Base-by-base conservation (phyloP, 768 basidiomycete genomes). In the Hirschioporus abietinus region DNA sequence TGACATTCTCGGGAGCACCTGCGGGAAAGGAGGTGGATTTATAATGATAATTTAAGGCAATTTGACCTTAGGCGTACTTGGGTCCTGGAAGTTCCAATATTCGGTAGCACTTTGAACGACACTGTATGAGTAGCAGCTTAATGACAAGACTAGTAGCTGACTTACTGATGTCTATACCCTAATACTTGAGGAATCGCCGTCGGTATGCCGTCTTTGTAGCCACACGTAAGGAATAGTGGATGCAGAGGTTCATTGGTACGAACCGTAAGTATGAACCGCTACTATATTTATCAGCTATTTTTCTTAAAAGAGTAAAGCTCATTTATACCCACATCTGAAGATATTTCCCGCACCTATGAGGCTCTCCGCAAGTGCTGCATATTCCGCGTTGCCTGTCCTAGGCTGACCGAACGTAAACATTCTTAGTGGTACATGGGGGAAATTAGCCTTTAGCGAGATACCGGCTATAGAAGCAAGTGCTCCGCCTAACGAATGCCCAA, bases 371-470 rank as follows among this genome's bases (percentile, higher is more conserved):
- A 81, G 73, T 1, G 78, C 71, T 5, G 80, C 78, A 67, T 80
- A 85, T 1, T 71, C 72, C 0, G 67, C 67, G 64, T 85, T 75
- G 10, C 84, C 84, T 10, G 78, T 79, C 30, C 84, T 75, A 15
- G 84, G 84, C 72, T 86, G 84, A 80, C 84, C 84, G 70, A 76
- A 84, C 0, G 83, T 85, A 67, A 80, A 85, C 6, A 85, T 66
- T 6, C 68, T 72, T n/a, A 74, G 63, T 12, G 7, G 17, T 15
- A 60, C 61, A 0, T 35, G 26, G 12, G 73, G 71, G 18, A 71
- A 52, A 58, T 73, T 68, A 25, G 63, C 60, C 62, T 68, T 71
- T 57, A 74, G 7, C 0, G 73, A 66, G 12, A 74, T 23, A 1
- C 68, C 67, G 12, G 72, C 73, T 8, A 74, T 52, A 1, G 73